Evolutionary conservation across 352 stramenopile genomes (phyloP).

Genomic region (Pythium coloratum): DNA sequence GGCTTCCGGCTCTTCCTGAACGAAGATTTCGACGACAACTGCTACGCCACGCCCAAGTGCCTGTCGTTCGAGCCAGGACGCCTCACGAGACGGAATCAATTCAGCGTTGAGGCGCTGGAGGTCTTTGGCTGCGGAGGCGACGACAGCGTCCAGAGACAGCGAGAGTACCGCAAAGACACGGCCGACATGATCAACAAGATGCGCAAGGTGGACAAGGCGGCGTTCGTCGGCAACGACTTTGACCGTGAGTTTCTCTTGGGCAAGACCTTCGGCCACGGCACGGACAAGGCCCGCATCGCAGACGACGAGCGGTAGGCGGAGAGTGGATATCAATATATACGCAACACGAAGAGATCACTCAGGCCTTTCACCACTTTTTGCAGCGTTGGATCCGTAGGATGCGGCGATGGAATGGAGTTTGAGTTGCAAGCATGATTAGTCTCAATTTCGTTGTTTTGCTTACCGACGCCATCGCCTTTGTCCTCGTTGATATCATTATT

Average conservation of each 20-base stretch:
- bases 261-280: constrained; percentile 79
- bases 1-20: constrained; percentile 80
- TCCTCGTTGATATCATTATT: constrained; percentile 37
- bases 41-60: constrained; percentile 76
- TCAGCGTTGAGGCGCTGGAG: constrained; percentile 68
- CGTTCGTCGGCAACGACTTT: constrained; percentile 83
- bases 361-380: too few relatives aligned
- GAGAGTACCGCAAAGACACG: constrained; percentile 71
- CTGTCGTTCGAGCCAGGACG: constrained; percentile 69
- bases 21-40: constrained; percentile 83
- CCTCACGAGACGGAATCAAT: constrained; percentile 60
- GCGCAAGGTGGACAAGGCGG: constrained; percentile 85
- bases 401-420: background rate
- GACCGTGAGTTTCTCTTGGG: constrained; percentile 80
- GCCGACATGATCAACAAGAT: constrained; percentile 82
- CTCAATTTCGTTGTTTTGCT: background rate
- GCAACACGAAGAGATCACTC: background rate
- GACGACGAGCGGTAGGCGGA: constrained; percentile 60
- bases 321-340: background rate
- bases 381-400: background rate
- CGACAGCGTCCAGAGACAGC: constrained; percentile 48
- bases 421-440: background rate
- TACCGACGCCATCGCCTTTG: constrained; percentile 24
- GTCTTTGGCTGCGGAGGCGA: constrained; percentile 80
- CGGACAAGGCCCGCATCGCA: constrained; percentile 56